Base-by-base conservation (phyloP, 1,139 yeast genomes). In the Chernovozyma aurita region DNA sequence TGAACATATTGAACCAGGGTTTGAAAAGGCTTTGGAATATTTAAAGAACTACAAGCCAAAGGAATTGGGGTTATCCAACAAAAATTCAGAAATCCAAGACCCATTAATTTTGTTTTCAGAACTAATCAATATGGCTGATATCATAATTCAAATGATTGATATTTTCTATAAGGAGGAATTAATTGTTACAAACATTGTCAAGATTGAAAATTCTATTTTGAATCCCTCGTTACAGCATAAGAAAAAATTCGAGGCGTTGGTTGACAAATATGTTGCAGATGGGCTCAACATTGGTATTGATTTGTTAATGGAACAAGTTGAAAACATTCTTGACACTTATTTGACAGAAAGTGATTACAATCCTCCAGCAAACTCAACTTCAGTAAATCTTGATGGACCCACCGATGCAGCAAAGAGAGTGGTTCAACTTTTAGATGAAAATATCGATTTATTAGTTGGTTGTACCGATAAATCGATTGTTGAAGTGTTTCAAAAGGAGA, bases 401-500 rank as follows among this genome's bases (percentile, higher is more conserved):
- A 85, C 95, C 0, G 63, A 63, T 28, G 86, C 95, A 37, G 95
- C 95, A 0, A 51, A 47, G 11, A 73, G 74, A 40, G 81, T 78
- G 1, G 77, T 86, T 1, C 65, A 70, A 18, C 64, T 88, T 18
- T 60, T 92, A 35, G 75, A 76, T 15, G 76, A 80, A n/a, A 95
- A 90, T 53, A 79, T 90, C 44, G 77, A 77, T 41, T 61, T 90
- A 34, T 63, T 92, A 34, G 79, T 77, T 15, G 95, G 90, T 3
- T 77, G 95, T 16, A 87, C 97, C 0, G 97, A 92, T 40, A 85
- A 83, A 50, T 76, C 88, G 0, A 82, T 94, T 7, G 76, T 90
- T 20, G 97, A 90, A 49, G 95, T 92, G 0, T 92, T 88, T 53
- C 95, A 90, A 49, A 95, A 88, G 53, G 98, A 92, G 53, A 80